These are phyloP conservation scores for Phytophthora crassamura DNA, from an alignment of 352 stramenopile species.

Conservation along the genomic window DNA sequence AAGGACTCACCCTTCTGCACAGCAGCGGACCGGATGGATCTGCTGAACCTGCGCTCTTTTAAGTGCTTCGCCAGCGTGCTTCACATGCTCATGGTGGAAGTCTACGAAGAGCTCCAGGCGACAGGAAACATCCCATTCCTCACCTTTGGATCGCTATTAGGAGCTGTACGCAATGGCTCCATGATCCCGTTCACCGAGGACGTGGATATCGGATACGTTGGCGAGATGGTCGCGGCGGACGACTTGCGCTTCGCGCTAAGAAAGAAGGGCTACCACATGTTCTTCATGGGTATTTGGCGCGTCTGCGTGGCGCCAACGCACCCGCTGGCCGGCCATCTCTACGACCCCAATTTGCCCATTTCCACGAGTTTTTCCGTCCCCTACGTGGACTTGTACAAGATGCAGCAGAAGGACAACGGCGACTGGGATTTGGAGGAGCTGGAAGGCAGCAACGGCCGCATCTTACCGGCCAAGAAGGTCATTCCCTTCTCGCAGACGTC, in stretches of 20 bases:
- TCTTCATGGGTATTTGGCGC: constrained; percentile 41
- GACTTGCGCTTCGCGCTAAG: constrained; percentile 18
- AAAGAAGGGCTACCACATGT: constrained; percentile 58
- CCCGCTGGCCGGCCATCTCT: constrained; percentile 40
- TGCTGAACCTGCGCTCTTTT: constrained; percentile 30
- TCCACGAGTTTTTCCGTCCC: constrained; percentile 17
- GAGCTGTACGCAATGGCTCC: constrained; percentile 48
- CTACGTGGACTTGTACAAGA: constrained; percentile 50
- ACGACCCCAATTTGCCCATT: constrained; percentile 31
- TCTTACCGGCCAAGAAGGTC: constrained; percentile 26
- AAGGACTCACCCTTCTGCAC: constrained; percentile 53
- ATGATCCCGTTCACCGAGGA: constrained; percentile 65
- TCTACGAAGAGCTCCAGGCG: constrained; percentile 48
- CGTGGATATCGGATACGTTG: constrained; percentile 48
- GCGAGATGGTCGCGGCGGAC: constrained; percentile 10
- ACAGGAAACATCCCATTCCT: constrained; percentile 39
- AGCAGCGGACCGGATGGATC: constrained; percentile 48
- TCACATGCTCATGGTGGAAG: constrained; percentile 60
- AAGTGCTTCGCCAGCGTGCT: constrained; percentile 57
- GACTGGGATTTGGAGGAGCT: constrained; percentile 33
- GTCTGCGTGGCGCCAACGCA: constrained; percentile 49
- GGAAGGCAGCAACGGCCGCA: constrained; percentile 15
- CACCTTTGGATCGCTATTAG: constrained; percentile 53
- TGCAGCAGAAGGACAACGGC: constrained; percentile 14
- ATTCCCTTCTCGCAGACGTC: constrained; percentile 26